A percentile compares a stretch with the other conserved stretches of the same genome.
phyloP scores from a whole-genome alignment of 331 rosid genomes.

The Arachis monticola region DNA sequence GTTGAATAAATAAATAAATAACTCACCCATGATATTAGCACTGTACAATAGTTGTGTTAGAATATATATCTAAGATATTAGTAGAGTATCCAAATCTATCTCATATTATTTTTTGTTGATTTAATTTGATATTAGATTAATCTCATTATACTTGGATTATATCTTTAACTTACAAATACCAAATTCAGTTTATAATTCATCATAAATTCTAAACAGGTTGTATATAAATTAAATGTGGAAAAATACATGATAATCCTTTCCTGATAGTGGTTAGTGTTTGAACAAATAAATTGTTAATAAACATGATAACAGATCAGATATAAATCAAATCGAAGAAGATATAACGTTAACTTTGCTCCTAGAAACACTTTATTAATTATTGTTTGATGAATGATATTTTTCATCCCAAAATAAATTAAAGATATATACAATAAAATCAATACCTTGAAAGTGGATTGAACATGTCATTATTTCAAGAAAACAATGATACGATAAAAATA shows the following conservation, averaged over 20 bases:
- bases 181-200: too few species aligned
- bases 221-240: too few species aligned
- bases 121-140: too few species aligned
- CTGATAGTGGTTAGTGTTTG: neutral
- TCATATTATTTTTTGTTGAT: too few species aligned
- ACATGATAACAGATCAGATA: slow-evolving; percentile 12
- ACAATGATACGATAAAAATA: neutral
- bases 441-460: neutral
- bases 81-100: too few species aligned
- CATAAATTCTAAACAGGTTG: too few species aligned
- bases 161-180: too few species aligned
- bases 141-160: too few species aligned
- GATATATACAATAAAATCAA: neutral
- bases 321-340: neutral
- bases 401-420: neutral
- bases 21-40: slow-evolving; percentile 7
- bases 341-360: neutral
- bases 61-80: too few species aligned
- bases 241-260: neutral
- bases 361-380: neutral
- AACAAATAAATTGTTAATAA: neutral
- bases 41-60: too few species aligned
- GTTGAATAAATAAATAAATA: too few species aligned
- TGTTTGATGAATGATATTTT: neutral
- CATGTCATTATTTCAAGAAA: slow-evolving; percentile 8